Percentiles rank a stretch among this genome's conserved stretches.
These are phyloP conservation scores for Pigoraptor vietnamica DNA, from an alignment of 78 protist genomes.

Conservation along the genomic window DNA sequence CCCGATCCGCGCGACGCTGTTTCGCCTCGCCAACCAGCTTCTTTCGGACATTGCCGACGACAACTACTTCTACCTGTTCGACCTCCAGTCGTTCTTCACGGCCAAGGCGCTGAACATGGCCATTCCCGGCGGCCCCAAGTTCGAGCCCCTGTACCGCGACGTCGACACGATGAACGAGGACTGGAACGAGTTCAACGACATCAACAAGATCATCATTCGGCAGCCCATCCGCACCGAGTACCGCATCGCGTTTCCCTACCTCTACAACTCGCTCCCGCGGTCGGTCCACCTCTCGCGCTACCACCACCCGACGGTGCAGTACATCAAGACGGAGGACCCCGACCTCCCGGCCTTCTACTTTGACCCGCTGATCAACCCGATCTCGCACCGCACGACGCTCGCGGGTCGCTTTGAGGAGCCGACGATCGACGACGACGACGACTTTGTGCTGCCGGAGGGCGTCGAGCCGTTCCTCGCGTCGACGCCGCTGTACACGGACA, in stretches of 20 bases:
- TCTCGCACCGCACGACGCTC: conserved; percentile 40
- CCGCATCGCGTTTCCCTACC: conserved; percentile 95
- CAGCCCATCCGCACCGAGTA: conserved; percentile 95
- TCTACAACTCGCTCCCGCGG: conserved; percentile 96
- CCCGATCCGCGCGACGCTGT: conserved; percentile 84
- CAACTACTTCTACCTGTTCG: conserved; percentile 96
- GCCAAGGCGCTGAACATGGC: conserved; percentile 98
- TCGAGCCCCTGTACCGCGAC: conserved; percentile 97
- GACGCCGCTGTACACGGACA: conserved; percentile 75
- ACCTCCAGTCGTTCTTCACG: conserved; percentile 89
- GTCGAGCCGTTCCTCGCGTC: conserved; percentile 58
- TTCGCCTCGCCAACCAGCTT: conserved; percentile 89
- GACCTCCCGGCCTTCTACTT: conserved; percentile 91
- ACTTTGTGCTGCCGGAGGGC: conserved; percentile 53
- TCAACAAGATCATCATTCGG: conserved; percentile 96
- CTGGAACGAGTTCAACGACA: conserved; percentile 99
- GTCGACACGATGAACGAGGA: conserved; percentile 84
- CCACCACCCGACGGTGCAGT: conserved; percentile 81
- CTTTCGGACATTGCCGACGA: conserved; percentile 85
- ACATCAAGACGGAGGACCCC: conserved; percentile 88
- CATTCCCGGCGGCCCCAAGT: conserved; percentile 99
- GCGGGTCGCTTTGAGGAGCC: conserved; percentile 2
- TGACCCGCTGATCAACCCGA: conserved; percentile 92
- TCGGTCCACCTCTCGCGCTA: conserved; percentile 69
- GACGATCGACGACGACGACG: conserved; percentile 31